Evolutionary conservation across 768 basidiomycete species (phyloP), one percentile per base, ranked within the genome.

Genomic region (Pisolithus albus): DNA sequence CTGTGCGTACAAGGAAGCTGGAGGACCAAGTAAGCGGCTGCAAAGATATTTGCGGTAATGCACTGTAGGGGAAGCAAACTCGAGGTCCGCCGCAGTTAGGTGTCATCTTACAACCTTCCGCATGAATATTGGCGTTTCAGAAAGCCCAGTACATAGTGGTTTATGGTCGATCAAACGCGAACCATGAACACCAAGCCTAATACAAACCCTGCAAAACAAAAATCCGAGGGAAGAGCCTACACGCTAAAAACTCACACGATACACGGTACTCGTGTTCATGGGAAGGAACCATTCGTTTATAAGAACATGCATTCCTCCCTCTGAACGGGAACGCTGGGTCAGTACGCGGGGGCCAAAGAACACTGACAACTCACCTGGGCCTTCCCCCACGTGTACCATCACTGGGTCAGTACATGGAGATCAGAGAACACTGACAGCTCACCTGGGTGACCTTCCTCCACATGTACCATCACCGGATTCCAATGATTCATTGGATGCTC

Each of bases 241-340:
- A 10, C 44, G 19, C 54, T 60, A 69, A 26, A 67, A 65, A 26
- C 50, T 53, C 43, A 67, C 60, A 7, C 39, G 53, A 37, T 60
- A 59, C 37, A 69, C 66, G 15, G 56, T 65, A 15, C 59, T 67
- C 18, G 53, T 40, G 19, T 45, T 47, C 4, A 53, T 34, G 0
- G 62, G 59, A 19, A 57, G 47, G 45, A 64, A 56, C 59, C 52
- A 59, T 24, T 64, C 50, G 45, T 66, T 36, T n/a, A 62, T 19
- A 24, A 56, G 30, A 6, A 46, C 49, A 23, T 60, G 56, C 36
- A 54, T 41, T 7, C 34, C 34, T 34, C 34, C 34, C 4, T 5
- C 34, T 4, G 6, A 51, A 18, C 18, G 40, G 40, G 40, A 40
- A 19, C n/a, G 19, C 7, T 40, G 39, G 39, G 19, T 40, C n/a